These are phyloP conservation scores for Zygotorulaspora chibaensis DNA, from an alignment of 805 yeast genomes.

Conservation along the genomic window DNA sequence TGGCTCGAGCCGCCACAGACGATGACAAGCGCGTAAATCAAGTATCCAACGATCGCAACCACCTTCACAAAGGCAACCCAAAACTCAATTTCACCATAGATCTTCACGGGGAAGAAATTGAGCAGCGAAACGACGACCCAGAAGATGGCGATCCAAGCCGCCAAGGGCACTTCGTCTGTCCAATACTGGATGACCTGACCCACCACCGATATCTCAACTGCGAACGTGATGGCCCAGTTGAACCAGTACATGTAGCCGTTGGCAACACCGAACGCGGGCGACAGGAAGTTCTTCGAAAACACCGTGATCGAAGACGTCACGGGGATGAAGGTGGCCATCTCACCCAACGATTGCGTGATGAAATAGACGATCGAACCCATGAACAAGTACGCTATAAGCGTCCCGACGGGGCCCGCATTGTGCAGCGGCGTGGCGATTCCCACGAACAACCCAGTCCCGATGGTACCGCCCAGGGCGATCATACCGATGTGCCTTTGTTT, in stretches of 20 bases:
- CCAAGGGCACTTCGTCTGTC: conserved; percentile 53
- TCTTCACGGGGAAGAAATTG: conserved; percentile 52
- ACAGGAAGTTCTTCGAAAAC: conserved; percentile 57
- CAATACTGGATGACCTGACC: conserved; percentile 53
- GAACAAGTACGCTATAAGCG: conserved; percentile 56
- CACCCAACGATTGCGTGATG: conserved; percentile 64
- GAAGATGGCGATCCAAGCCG: conserved; percentile 58
- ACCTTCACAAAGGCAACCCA: conserved; percentile 54
- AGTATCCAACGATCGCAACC: conserved; percentile 51
- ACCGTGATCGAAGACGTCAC: conserved; percentile 57
- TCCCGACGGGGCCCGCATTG: conserved; percentile 60
- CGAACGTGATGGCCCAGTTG: conserved; percentile 66
- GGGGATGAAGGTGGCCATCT: conserved; percentile 73
- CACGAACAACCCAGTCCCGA: conserved; percentile 67
- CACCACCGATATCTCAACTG: conserved; percentile 54
- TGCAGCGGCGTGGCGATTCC: conserved; percentile 54
- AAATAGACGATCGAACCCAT: conserved; percentile 58
- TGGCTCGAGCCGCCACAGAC: conserved; percentile 54
- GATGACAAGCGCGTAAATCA: conserved; percentile 49
- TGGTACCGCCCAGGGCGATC: conserved; percentile 73
- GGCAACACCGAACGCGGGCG: conserved; percentile 63
- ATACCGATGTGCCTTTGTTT: conserved; percentile 63
- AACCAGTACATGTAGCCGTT: conserved; percentile 71
- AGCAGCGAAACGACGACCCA: conserved; percentile 42
- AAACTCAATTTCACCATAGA: conserved; percentile 55